phyloP scores from a whole-genome alignment of 1,139 yeast genomes.

The Geotrichum fermentans region DNA sequence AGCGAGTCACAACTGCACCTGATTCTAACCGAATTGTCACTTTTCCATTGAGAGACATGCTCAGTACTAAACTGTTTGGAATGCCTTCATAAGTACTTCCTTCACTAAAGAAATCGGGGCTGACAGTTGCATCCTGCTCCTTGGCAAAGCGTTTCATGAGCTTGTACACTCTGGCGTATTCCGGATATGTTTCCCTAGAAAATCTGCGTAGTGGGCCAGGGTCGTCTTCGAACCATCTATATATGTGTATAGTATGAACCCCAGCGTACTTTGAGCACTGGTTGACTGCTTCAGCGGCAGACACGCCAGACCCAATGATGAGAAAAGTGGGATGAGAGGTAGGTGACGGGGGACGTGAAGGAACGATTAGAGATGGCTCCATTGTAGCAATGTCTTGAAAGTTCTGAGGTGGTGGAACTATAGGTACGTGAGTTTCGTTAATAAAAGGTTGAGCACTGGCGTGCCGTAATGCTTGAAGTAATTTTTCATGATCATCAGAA shows the following conservation, averaged over 20 bases:
- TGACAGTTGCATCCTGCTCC: neutral
- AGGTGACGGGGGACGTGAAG: conserved; percentile 9
- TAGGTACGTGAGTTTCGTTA: conserved; percentile 9
- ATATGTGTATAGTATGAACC: conserved; percentile 29
- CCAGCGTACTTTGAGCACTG: conserved; percentile 8
- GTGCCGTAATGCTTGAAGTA: neutral
- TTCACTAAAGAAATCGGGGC: conserved; percentile 11
- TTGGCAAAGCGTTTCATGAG: conserved; percentile 28
- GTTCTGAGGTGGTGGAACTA: conserved; percentile 14
- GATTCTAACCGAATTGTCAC: conserved; percentile 24
- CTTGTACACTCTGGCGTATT: conserved; percentile 31
- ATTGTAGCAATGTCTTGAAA: conserved; percentile 10
- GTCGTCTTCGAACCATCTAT: conserved; percentile 29
- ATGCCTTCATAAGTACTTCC: conserved; percentile 29
- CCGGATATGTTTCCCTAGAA: conserved; percentile 36
- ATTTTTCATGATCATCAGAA: neutral
- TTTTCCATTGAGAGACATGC: conserved; percentile 25
- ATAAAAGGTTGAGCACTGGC: neutral
- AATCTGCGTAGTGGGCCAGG: conserved; percentile 31
- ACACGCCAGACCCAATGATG: conserved; percentile 38
- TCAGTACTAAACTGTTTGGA: conserved; percentile 30
- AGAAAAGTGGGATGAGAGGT: conserved; percentile 22
- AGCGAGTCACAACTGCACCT: conserved; percentile 21
- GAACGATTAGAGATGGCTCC: conserved; percentile 20
- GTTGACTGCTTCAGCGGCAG: conserved; percentile 37